Conservation (phyloP, 2,329 filamentous ascomycete genomes). For the Cytospora paraplurivora region DNA sequence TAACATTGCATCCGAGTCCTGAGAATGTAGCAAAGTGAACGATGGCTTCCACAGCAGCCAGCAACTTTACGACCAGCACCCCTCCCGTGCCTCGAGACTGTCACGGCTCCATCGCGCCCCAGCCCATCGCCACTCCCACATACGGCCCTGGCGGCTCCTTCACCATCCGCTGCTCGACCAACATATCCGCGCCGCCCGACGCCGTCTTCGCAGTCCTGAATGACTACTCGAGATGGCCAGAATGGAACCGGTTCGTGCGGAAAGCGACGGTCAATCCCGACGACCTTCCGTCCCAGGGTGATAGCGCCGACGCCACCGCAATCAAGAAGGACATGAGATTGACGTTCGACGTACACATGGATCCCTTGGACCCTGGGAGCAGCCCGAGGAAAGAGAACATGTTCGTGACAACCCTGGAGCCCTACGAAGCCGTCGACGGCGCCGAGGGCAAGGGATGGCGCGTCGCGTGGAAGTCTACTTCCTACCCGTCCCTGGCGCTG, state of each 20-base stretch:
- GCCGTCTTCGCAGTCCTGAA: conserved; percentile 41
- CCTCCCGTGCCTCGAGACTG: conserved; percentile 27
- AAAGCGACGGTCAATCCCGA: conserved; percentile 34
- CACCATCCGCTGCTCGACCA: conserved; percentile 37
- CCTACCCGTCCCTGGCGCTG: conserved; percentile 38
- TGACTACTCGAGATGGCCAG: conserved; percentile 37
- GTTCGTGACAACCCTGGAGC: conserved; percentile 39
- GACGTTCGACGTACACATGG: conserved; percentile 40
- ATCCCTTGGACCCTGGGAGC: conserved; percentile 29
- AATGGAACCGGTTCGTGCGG: conserved; percentile 43
- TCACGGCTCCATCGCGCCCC: conserved; percentile 27
- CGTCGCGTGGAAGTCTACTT: conserved; percentile 44
- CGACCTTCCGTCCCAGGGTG: conserved; percentile 25
- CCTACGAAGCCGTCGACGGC: conserved; percentile 32
- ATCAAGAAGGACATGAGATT: conserved; percentile 39
- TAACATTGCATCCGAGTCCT: neutral
- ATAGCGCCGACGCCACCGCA: conserved; percentile 29
- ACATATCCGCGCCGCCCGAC: conserved; percentile 39
- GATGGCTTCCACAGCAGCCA: neutral
- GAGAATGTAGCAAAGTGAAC: neutral
- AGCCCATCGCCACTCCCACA: conserved; percentile 37
- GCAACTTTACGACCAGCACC: conserved; percentile 23
- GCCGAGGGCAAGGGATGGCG: conserved; percentile 38
- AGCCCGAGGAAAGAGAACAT: conserved; percentile 29
- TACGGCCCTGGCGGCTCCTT: conserved; percentile 36